Base-by-base conservation (phyloP, 768 basidiomycete genomes). In the Tylopilus subfusipes region DNA sequence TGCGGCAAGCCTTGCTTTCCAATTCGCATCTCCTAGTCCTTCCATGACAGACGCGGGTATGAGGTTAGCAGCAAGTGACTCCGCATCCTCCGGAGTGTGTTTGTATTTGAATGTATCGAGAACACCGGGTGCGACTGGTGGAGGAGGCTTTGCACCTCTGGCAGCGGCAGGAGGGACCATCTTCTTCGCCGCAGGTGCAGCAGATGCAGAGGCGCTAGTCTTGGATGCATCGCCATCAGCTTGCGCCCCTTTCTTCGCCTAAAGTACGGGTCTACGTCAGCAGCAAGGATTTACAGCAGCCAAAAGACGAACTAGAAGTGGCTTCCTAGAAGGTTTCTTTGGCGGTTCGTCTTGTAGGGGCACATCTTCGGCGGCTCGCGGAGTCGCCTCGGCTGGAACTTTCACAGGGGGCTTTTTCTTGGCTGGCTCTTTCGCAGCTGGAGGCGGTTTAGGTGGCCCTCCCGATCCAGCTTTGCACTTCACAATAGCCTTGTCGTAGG, bases 31-130 rank as follows among this genome's bases (percentile, higher is more conserved):
- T n/a, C 75, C 84, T 10, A 98, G 75, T 56, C 88, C 86, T 6
- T 80, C 80, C 48, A 88, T 76, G 27, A 91, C 80, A 22, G 83
- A 77, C 1, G 78, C 64, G 0, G 96, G 94, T 48, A 98, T 82
- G 8, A 82, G 67, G 11, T 86, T 86, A 1, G 80, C 75, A 31
- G 90, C 90, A 47, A 90, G 78, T 16, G 74, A 80, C 39, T 97
- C 94, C 5, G 96, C 95, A 61, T 97, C 94, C 72, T 99, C 97
- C 1, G 92, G 83, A 0, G 85, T 86, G 64, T 92, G 92, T 60
- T 85, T 91, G 72, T 85, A 98, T 69, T 96, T 97, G 73, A 98
- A 88, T 1, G 85, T 80, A 65, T 98, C 96, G 4, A 91, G 77
- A 12, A 76, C 68, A 46, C 82, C 78, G 3, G 80, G 73, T 7